These are phyloP conservation scores for Ambrosiella cleistominuta DNA, from an alignment of 2,329 filamentous ascomycete species.

Conservation along the genomic window DNA sequence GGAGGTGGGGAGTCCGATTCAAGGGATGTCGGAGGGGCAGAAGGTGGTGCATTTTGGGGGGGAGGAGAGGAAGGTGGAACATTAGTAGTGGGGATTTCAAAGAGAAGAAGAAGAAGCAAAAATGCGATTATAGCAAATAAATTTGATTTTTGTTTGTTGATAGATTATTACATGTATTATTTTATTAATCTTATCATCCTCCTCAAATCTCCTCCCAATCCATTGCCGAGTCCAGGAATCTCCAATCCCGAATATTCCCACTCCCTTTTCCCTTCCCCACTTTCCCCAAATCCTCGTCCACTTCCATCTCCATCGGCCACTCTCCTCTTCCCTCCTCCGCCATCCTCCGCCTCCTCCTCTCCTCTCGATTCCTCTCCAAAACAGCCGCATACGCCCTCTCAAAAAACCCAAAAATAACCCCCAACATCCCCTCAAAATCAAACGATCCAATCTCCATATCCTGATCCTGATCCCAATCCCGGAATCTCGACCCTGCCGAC, in stretches of 20 bases:
- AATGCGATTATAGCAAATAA: neutral
- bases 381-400: constrained; percentile 39
- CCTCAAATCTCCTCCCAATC: constrained; percentile 30
- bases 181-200: neutral
- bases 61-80: constrained; percentile 6
- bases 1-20: constrained; percentile 9
- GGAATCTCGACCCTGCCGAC: constrained; percentile 11
- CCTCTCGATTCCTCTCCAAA: constrained; percentile 23
- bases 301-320: constrained; percentile 12
- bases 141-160: neutral
- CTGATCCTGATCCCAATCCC: constrained; percentile 25
- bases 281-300: constrained; percentile 16
- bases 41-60: constrained; percentile 11
- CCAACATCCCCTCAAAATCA: constrained; percentile 42
- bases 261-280: constrained; percentile 15
- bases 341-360: constrained; percentile 11
- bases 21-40: constrained; percentile 10
- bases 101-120: neutral
- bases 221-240: constrained; percentile 42
- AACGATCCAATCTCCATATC: constrained; percentile 36
- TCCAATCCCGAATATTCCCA: constrained; percentile 24
- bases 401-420: constrained; percentile 38
- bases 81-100: neutral
- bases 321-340: neutral
- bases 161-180: neutral